These are phyloP conservation scores for Colletotrichum siamense DNA, from an alignment of 2,329 filamentous ascomycete species.

Conservation along the genomic window DNA sequence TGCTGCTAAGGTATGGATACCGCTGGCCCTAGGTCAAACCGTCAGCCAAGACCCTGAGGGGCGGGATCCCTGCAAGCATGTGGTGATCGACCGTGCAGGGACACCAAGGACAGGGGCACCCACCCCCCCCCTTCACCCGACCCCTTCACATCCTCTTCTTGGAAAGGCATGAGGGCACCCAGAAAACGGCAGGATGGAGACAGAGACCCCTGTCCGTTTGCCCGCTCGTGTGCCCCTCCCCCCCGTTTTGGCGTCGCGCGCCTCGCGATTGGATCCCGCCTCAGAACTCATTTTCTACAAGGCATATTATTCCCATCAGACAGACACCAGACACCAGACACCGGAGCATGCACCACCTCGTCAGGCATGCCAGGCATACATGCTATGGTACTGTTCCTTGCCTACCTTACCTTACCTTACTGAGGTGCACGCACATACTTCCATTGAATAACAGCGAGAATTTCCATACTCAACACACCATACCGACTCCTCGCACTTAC, in stretches of 20 bases:
- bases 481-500: neutral
- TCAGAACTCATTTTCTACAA: neutral
- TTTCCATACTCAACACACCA: neutral
- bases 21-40: neutral
- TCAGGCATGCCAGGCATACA: neutral
- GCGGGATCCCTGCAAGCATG: slow-evolving; percentile 14
- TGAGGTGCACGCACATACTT: neutral
- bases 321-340: neutral
- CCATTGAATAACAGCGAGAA: no score
- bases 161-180: neutral
- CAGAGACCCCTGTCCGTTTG: slow-evolving; percentile 2
- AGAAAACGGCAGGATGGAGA: slow-evolving; percentile 1
- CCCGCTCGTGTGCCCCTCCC: slow-evolving; percentile 1
- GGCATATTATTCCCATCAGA: neutral
- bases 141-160: neutral
- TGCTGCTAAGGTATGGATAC: no score
- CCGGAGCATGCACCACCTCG: no score
- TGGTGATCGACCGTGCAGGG: slow-evolving; percentile 21
- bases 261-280: slow-evolving; percentile 4
- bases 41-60: slow-evolving; percentile 10
- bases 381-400: no score
- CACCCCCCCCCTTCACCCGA: neutral
- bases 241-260: neutral
- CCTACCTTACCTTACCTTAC: neutral
- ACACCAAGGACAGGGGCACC: neutral